Conservation (phyloP, 1,139 yeast genomes). For the Geotrichum reessii region DNA sequence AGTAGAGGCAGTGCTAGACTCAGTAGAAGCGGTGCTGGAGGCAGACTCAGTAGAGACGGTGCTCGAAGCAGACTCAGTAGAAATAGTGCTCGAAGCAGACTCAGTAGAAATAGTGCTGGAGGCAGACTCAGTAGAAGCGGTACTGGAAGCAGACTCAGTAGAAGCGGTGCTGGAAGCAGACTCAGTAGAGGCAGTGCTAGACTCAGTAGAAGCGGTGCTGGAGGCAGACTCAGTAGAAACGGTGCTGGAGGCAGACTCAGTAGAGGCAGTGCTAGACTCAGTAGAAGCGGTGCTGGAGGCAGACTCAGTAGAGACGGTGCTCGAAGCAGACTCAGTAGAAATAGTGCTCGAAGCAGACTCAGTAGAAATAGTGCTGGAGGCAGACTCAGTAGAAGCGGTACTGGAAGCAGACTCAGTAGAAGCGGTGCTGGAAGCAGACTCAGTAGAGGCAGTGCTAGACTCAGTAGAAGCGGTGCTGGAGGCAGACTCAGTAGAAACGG, state of each 20-base stretch:
- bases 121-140: background rate
- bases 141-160: background rate
- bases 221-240: conserved; percentile 4
- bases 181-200: background rate
- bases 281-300: background rate
- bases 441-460: background rate
- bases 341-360: conserved; percentile 2
- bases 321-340: conserved; percentile 1
- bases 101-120: background rate
- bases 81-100: conserved; percentile 2
- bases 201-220: background rate
- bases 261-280: background rate
- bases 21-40: background rate
- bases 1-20: no score
- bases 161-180: conserved; percentile 4
- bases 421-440: background rate
- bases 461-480: background rate
- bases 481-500: background rate
- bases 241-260: conserved; percentile 4
- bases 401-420: conserved; percentile 5
- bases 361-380: background rate
- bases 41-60: no score
- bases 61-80: background rate
- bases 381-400: conserved; percentile 5
- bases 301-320: background rate